phyloP scores from a whole-genome alignment of 2,329 filamentous ascomycete species.

The Fusarium verrucosum region DNA sequence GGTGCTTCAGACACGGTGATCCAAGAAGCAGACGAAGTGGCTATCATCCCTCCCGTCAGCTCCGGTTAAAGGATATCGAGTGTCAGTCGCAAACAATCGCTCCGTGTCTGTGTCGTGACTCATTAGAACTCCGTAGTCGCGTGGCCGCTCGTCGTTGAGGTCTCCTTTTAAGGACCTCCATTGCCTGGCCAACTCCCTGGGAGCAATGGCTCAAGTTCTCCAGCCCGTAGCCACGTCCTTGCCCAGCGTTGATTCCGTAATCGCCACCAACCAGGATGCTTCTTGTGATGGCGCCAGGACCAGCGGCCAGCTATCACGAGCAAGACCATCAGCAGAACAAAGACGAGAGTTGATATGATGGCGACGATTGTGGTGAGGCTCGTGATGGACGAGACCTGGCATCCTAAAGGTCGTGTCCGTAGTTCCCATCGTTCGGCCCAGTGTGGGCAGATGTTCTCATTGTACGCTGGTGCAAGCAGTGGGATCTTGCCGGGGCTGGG shows the following conservation, averaged over 20 bases:
- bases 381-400: constrained; percentile 50
- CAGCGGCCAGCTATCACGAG: constrained; percentile 35
- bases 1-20: constrained; percentile 61
- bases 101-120: constrained; percentile 1
- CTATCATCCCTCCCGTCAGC: constrained; percentile 88
- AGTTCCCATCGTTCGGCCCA: constrained; percentile 55
- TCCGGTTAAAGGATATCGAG: constrained; percentile 67
- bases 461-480: constrained; percentile 60
- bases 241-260: constrained; percentile 27
- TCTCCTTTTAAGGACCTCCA: constrained; percentile 3
- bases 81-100: constrained; percentile 23
- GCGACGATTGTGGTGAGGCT: constrained; percentile 45
- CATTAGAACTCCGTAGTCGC: constrained; percentile 17
- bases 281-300: constrained; percentile 35
- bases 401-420: constrained; percentile 50
- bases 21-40: constrained; percentile 81
- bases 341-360: constrained; percentile 44
- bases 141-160: background rate
- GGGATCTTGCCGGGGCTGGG: constrained; percentile 59
- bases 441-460: constrained; percentile 62
- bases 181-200: constrained; percentile 14
- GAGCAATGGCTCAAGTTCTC: constrained; percentile 48
- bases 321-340: constrained; percentile 40
- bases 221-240: constrained; percentile 20
- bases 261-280: constrained; percentile 35